Evolutionary conservation across 768 basidiomycete species (phyloP).

Genomic region (Hebeloma cylindrosporum): DNA sequence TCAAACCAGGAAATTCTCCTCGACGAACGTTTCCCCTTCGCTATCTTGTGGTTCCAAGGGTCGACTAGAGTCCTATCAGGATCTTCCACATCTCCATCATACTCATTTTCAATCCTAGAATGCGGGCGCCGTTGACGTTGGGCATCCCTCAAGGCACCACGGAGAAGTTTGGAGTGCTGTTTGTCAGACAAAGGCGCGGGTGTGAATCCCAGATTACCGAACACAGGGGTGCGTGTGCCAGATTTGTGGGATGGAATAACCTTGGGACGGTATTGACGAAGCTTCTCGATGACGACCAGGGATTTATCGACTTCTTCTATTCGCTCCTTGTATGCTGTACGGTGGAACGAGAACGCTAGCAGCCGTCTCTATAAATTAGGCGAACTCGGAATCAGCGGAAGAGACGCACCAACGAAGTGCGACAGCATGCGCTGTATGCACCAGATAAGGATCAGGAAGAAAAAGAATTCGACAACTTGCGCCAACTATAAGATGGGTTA

Average conservation of each 20-base stretch:
- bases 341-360: slow-evolving; percentile 73
- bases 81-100: slow-evolving; percentile 21
- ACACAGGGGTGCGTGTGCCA: slow-evolving; percentile 46
- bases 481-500: slow-evolving; percentile 38
- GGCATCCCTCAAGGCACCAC: slow-evolving; percentile 29
- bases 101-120: slow-evolving; percentile 14
- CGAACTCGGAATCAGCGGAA: background rate
- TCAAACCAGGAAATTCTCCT: slow-evolving; percentile 17
- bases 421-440: slow-evolving; percentile 67
- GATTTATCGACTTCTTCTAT: slow-evolving; percentile 54
- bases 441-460: slow-evolving; percentile 69
- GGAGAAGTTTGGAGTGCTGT: slow-evolving; percentile 40
- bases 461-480: slow-evolving; percentile 69
- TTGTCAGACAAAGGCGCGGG: slow-evolving; percentile 45
- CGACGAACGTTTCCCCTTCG: slow-evolving; percentile 14
- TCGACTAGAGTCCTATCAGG: slow-evolving; percentile 14
- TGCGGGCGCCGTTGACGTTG: background rate
- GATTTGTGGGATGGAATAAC: slow-evolving; percentile 29
- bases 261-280: slow-evolving; percentile 65
- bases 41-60: slow-evolving; percentile 12
- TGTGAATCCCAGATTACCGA: slow-evolving; percentile 29
- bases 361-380: background rate
- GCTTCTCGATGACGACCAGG: slow-evolving; percentile 61
- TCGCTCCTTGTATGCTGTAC: slow-evolving; percentile 74
- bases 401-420: slow-evolving; percentile 52